Evolutionary conservation across 352 stramenopile species (phyloP).

Genomic region (Globisporangium canariense): DNA sequence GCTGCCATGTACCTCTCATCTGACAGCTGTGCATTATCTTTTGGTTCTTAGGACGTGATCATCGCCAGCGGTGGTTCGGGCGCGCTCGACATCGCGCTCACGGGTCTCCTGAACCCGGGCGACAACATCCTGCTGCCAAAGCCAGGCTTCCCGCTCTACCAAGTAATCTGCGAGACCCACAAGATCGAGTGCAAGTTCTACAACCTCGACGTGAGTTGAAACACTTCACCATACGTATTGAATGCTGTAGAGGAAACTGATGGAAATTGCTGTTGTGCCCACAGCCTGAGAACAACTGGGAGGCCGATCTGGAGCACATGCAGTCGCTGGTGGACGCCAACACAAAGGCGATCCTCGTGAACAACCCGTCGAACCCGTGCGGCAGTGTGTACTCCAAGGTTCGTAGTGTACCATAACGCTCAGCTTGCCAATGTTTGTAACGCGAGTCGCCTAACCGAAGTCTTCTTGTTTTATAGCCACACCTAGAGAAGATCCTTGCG

Average conservation of each 20-base stretch:
- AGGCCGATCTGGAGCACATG: constrained; percentile 91
- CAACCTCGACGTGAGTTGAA: constrained; percentile 49
- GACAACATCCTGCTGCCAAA: constrained; percentile 93
- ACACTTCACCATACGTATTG: not conserved
- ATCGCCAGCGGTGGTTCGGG: constrained; percentile 92
- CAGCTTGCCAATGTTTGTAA: no score
- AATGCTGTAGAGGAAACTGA: not conserved
- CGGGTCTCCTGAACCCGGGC: constrained; percentile 85
- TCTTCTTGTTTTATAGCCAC: constrained; percentile 24
- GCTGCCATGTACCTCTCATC: not conserved
- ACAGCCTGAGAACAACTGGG: constrained; percentile 88
- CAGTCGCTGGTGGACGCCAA: constrained; percentile 81
- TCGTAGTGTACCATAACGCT: not conserved
- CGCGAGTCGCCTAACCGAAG: no score
- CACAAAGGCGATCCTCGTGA: constrained; percentile 93
- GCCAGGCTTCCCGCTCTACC: constrained; percentile 94
- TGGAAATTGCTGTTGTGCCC: not conserved
- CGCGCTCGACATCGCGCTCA: constrained; percentile 92
- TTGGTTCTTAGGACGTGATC: constrained; percentile 77
- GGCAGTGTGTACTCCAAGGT: constrained; percentile 92
- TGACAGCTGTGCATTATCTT: no score
- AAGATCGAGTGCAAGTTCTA: constrained; percentile 93
- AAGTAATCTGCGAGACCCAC: constrained; percentile 92
- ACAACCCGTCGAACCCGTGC: constrained; percentile 95
- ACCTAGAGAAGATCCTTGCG: constrained; percentile 70